Evolutionary conservation across 2,329 filamentous ascomycete species (phyloP), one percentile per base, ranked within the genome.

Genomic region (Parasarocladium wereldwijsianum): DNA sequence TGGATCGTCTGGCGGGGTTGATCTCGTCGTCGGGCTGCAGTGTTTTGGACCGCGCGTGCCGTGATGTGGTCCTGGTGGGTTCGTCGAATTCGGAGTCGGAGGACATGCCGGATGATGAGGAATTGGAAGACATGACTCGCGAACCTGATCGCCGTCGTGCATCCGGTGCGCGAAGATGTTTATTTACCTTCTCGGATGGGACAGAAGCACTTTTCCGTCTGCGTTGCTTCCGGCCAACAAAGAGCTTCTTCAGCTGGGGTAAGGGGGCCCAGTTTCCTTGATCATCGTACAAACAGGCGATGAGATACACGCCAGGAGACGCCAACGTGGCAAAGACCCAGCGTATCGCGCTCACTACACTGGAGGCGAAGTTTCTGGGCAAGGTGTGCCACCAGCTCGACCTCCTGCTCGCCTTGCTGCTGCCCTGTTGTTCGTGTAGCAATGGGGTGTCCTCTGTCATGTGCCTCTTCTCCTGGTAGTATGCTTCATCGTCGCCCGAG

Each of bases 261-360:
- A 90, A 55, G n/a, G 83, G 71, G 31, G 83, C 78, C 50, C 93
- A 93, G 29, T 64, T 64, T 29, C 84, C 84, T 34, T 80, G 60
- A 26, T 84, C 75, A 45, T 92, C 76, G 56, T 81, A 87, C 43
- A 96, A 78, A 47, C 70, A 85, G 39, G 81, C 77, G 36, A 86
- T 71, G 33, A 93, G 55, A 54, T 87, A 94, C 29, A 85, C 69
- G 12, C 77, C 81, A 1, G 87, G 87, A 14, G 79, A 75, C 16
- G 79, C 70, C 36, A 96, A 57, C 10, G 82, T 81, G 29, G 79
- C 77, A 32, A 93, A 55, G 26, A 94, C 64, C 58, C 82, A 81
- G 40, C 76, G 74, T 42, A 93, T 64, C 5, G 82, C 80, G 41
- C 78, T 74, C 36, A 87, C 66, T 34, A 94, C 59, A 35, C 74